These are phyloP conservation scores for Podospora appendiculata DNA, from an alignment of 495 filamentous ascomycete genomes.

Conservation along the genomic window DNA sequence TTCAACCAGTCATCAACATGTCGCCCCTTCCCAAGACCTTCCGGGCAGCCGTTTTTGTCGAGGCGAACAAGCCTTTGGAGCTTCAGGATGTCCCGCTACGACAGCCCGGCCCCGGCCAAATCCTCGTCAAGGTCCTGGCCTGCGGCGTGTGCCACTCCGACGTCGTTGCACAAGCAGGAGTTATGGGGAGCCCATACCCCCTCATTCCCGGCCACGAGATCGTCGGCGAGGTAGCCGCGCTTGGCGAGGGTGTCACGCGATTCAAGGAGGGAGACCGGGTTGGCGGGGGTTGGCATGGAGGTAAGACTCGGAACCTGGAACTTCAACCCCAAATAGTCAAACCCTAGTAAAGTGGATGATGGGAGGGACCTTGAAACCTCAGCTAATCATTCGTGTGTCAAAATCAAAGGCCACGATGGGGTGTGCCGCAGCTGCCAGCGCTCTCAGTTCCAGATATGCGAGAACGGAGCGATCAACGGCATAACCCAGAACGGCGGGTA, in stretches of 20 bases:
- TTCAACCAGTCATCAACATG: no score
- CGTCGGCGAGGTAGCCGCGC: slow-evolving; percentile 43
- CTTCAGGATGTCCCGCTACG: slow-evolving; percentile 38
- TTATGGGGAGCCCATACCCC: slow-evolving; percentile 37
- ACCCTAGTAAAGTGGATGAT: no score
- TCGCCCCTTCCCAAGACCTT: slow-evolving; percentile 40
- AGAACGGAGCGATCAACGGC: slow-evolving; percentile 39
- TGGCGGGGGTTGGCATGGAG: slow-evolving; percentile 51
- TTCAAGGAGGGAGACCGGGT: slow-evolving; percentile 44
- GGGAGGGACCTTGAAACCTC: neutral
- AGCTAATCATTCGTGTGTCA: no score
- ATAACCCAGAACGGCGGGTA: slow-evolving; percentile 45
- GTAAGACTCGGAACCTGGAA: slow-evolving; percentile 24
- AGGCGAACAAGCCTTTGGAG: slow-evolving; percentile 25
- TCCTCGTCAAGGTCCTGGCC: slow-evolving; percentile 47
- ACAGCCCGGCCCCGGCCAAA: slow-evolving; percentile 30
- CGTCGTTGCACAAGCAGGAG: slow-evolving; percentile 24
- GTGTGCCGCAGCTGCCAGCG: slow-evolving; percentile 40
- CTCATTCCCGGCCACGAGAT: slow-evolving; percentile 49
- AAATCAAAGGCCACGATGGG: slow-evolving; percentile 35
- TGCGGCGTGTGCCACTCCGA: slow-evolving; percentile 49
- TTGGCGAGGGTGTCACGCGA: slow-evolving; percentile 33
- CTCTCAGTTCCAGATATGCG: slow-evolving; percentile 44
- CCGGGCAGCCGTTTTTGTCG: slow-evolving; percentile 39
- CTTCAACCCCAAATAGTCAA: no score